Base-by-base conservation (phyloP, 192 early-diverging fungal species). In the Podila epicladia region DNA sequence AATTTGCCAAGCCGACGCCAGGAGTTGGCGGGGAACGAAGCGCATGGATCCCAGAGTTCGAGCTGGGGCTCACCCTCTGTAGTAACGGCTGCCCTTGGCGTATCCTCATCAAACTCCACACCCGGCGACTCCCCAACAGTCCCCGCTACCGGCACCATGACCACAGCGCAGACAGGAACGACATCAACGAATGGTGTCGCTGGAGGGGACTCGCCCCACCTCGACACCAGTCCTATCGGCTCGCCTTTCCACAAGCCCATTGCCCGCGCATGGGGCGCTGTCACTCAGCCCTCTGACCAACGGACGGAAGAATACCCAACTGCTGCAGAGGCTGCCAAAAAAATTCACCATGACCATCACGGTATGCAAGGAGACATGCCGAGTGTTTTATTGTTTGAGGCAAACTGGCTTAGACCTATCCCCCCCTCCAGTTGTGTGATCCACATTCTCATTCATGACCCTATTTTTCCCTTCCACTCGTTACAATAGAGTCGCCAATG, bases 311-410 rank as follows among this genome's bases (percentile, higher is more conserved):
- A 80, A 64, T 80, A 60, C 62, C 77, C 77, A 5, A 80, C 77
- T 51, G 77, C 77, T n/a, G 77, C 77, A 33, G 77, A 80, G 49
- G 77, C 77, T n/a, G 65, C 77, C 12, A 80, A 80, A 64, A 80
- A 73, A 62, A 19, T 15, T 15, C 38, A 31, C 19, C 65, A 69
- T 26, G 76, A 72, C 13, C 62, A 58, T 22, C 70, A 73, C 67
- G 75, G 75, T 78, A 71, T 61, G 73, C 6, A n/a, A 5, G 26
- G 11, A 19, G 19, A 26, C 3, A 8, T 35, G 32, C 9, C 9
- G 22, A 22, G 17, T 29, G 5, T 24, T 53, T 4, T 24, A 8
- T 37, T 37, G 22, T 31, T 35, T 67, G 41, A 26, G 22, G 28
- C 26, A 29, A 45, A 19, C 0, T 15, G 22, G 11, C 29, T 17